phyloP scores from a whole-genome alignment of 2,329 filamentous ascomycete genomes.

The Arthrobotrys sinensis region DNA sequence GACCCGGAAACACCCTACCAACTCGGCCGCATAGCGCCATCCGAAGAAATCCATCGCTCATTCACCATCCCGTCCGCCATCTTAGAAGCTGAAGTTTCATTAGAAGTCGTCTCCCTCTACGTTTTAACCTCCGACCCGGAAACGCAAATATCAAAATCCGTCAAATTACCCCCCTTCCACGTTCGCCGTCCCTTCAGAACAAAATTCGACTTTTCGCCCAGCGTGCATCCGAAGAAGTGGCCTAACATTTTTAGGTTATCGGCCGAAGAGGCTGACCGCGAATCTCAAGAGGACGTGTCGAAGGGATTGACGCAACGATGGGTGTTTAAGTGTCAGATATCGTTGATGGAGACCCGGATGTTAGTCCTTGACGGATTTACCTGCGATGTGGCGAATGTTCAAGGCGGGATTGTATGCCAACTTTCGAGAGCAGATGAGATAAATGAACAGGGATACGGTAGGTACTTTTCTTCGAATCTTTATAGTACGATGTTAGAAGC shows the following conservation, averaged over 20 bases:
- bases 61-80: constrained; percentile 64
- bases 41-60: constrained; percentile 42
- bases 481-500: background rate
- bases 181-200: constrained; percentile 86
- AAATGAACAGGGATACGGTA: constrained; percentile 44
- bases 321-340: constrained; percentile 78
- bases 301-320: constrained; percentile 84
- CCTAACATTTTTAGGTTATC: constrained; percentile 81
- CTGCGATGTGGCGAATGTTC: constrained; percentile 48
- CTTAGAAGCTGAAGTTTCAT: constrained; percentile 63
- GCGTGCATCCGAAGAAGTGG: constrained; percentile 84
- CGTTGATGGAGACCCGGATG: constrained; percentile 46
- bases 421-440: constrained; percentile 40
- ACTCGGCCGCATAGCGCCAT: constrained; percentile 44
- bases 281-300: constrained; percentile 66
- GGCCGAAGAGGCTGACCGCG: constrained; percentile 64
- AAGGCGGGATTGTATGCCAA: constrained; percentile 54
- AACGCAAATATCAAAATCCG: constrained; percentile 83
- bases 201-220: constrained; percentile 87
- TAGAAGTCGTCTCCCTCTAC: constrained; percentile 75
- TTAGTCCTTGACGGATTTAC: constrained; percentile 37
- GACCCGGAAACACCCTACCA: constrained; percentile 54
- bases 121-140: constrained; percentile 83
- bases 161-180: constrained; percentile 79
- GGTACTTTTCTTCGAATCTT: background rate